Percentiles rank a stretch among this genome's conserved stretches.
These are phyloP conservation scores for Salix purpurea DNA, from an alignment of 345 rosid genomes.

Conservation along the genomic window DNA sequence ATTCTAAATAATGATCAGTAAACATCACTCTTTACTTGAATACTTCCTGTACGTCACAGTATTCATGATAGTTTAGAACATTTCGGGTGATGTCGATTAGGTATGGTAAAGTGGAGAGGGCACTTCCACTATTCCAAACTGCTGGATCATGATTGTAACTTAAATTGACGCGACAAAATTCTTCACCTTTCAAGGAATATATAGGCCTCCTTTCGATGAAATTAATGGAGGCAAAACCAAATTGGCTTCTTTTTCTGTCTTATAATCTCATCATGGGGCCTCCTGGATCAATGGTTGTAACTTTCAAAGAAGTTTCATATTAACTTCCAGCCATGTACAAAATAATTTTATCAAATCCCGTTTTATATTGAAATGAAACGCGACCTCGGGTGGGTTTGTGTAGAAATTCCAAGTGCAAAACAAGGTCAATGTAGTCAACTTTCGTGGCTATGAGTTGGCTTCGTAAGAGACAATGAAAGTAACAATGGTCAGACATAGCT, in stretches of 20 bases:
- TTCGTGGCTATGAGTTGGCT: no score
- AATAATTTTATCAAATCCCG: neutral
- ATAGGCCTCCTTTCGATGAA: neutral
- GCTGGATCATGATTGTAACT: neutral
- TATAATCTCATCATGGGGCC: neutral
- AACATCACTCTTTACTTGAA: neutral
- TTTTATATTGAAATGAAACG: neutral
- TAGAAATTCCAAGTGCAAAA: no score
- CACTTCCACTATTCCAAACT: neutral
- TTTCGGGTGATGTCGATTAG: neutral
- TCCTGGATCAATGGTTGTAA: neutral
- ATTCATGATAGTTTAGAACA: neutral
- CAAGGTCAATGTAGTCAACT: no score
- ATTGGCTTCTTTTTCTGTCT: neutral
- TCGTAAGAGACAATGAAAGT: no score
- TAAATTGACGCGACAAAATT: neutral
- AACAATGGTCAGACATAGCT: no score
- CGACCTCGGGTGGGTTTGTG: no score
- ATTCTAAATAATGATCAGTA: neutral
- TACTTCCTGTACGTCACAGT: neutral
- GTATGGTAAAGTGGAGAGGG: neutral
- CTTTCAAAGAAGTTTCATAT: neutral
- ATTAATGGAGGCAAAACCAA: neutral
- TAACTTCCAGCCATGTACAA: neutral
- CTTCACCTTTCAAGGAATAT: neutral